Percentiles rank a stretch among this genome's conserved stretches.
phyloP scores from a whole-genome alignment of 139 green algal genomes.

The Auxenochlorella protothecoides region DNA sequence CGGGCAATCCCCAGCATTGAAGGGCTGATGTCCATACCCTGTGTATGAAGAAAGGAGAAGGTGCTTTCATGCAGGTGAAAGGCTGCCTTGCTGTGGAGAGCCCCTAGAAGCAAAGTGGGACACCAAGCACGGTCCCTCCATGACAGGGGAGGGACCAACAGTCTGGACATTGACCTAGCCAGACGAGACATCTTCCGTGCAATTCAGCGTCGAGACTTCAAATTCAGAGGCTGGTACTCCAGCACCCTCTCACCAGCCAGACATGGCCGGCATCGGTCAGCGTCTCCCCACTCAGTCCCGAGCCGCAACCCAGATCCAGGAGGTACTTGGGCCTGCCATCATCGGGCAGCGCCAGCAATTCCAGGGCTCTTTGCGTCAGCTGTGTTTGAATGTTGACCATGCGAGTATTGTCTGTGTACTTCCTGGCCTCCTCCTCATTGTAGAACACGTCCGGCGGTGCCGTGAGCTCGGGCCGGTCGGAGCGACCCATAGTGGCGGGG shows the following conservation, averaged over 20 bases:
- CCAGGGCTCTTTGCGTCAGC: constrained; percentile 80
- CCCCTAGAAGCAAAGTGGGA: too few species aligned
- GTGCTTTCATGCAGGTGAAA: too few species aligned
- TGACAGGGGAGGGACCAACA: too few species aligned
- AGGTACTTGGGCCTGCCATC: constrained; percentile 62
- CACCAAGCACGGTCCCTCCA: too few species aligned
- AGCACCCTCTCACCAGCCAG: constrained; percentile 65
- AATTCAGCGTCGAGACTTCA: too few species aligned
- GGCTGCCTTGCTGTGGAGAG: too few species aligned
- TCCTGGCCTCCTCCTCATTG: constrained; percentile 82
- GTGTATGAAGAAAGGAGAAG: not conserved
- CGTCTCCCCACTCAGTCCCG: constrained; percentile 68
- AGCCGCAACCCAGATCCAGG: constrained; percentile 90
- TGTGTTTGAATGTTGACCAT: constrained; percentile 73
- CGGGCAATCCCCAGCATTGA: constrained; percentile 60
- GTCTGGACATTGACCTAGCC: too few species aligned
- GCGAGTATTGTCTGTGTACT: constrained; percentile 90
- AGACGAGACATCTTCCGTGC: too few species aligned
- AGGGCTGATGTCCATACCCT: constrained; percentile 79
- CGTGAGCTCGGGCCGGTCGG: constrained; percentile 76
- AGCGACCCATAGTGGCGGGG: constrained; percentile 39
- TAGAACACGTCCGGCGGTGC: constrained; percentile 93
- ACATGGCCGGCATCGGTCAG: constrained; percentile 61
- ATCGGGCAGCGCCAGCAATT: constrained; percentile 84
- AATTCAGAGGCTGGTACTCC: not conserved